phyloP scores from a whole-genome alignment of 352 stramenopile genomes.

The Globisporangium echinulatum region DNA sequence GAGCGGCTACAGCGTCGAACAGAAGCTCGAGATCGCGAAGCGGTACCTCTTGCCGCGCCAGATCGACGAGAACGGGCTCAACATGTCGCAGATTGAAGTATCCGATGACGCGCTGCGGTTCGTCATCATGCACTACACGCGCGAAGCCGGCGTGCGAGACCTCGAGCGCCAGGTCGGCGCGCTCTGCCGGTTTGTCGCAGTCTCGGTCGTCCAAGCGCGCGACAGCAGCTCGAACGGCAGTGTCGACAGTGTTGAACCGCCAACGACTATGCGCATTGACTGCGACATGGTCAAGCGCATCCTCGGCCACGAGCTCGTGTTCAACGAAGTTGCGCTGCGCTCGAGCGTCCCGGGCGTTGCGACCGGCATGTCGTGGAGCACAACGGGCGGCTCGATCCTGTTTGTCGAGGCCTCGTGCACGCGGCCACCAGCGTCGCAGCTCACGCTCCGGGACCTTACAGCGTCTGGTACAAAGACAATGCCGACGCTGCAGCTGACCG shows the following conservation, averaged over 20 bases:
- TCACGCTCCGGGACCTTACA: constrained; percentile 16
- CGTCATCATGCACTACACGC: constrained; percentile 79
- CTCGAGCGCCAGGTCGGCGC: constrained; percentile 73
- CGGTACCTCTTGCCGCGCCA: constrained; percentile 76
- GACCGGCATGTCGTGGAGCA: constrained; percentile 84
- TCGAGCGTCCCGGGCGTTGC: constrained; percentile 60
- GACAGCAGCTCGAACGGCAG: constrained; percentile 14
- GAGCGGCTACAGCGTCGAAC: constrained; percentile 72
- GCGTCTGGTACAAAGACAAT: constrained; percentile 16
- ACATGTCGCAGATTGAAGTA: constrained; percentile 35
- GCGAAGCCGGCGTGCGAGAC: constrained; percentile 82
- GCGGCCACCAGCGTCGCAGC: constrained; percentile 20
- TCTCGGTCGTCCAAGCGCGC: constrained; percentile 58
- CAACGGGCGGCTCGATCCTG: constrained; percentile 68
- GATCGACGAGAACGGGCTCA: constrained; percentile 66
- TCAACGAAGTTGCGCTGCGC: constrained; percentile 69
- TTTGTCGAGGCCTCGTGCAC: constrained; percentile 85
- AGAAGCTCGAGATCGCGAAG: constrained; percentile 79
- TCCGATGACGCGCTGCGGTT: constrained; percentile 55
- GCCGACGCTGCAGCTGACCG: constrained; percentile 55
- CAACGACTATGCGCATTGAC: constrained; percentile 25
- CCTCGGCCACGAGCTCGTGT: constrained; percentile 60
- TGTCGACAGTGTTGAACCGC: constrained; percentile 21
- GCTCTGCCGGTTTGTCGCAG: constrained; percentile 68
- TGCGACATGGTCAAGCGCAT: constrained; percentile 49